Percentiles rank a stretch among this genome's conserved stretches.
These are phyloP conservation scores for Stephania yunnanensis DNA, from an alignment of 164 flowering plant genomes.

Conservation along the genomic window DNA sequence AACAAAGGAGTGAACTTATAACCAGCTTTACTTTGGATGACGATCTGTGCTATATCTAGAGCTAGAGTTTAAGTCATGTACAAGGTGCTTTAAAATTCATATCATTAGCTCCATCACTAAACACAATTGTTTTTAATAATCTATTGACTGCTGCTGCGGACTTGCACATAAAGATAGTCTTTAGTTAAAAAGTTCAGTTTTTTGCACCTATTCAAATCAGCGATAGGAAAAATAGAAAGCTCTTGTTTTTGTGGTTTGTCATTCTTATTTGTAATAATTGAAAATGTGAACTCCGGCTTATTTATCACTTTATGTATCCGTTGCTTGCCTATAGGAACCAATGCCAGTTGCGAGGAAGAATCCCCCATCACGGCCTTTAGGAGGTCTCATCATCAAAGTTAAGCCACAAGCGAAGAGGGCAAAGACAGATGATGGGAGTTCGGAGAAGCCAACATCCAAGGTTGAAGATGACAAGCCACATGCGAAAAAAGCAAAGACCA, in stretches of 20 bases:
- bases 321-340: constrained; percentile 35
- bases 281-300: background rate
- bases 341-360: constrained; percentile 46
- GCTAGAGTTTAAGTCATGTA: background rate
- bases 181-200: too few relatives aligned
- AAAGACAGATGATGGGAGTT: constrained; percentile 34
- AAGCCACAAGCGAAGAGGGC: constrained; percentile 80
- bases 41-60: background rate
- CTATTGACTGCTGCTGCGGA: too few relatives aligned
- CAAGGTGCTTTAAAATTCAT: background rate
- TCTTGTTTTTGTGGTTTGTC: background rate
- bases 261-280: background rate
- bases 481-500: background rate
- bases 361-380: constrained; percentile 41
- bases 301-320: background rate
- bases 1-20: background rate
- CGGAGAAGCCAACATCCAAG: constrained; percentile 19
- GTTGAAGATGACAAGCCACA: constrained; percentile 16
- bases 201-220: background rate
- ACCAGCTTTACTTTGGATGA: background rate
- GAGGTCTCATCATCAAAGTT: constrained; percentile 51
- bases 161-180: too few relatives aligned
- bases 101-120: background rate
- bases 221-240: background rate
- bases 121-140: too few relatives aligned